Evolutionary conservation across 2,329 filamentous ascomycete genomes (phyloP).

Genomic region (Fonsecaea pedrosoi): DNA sequence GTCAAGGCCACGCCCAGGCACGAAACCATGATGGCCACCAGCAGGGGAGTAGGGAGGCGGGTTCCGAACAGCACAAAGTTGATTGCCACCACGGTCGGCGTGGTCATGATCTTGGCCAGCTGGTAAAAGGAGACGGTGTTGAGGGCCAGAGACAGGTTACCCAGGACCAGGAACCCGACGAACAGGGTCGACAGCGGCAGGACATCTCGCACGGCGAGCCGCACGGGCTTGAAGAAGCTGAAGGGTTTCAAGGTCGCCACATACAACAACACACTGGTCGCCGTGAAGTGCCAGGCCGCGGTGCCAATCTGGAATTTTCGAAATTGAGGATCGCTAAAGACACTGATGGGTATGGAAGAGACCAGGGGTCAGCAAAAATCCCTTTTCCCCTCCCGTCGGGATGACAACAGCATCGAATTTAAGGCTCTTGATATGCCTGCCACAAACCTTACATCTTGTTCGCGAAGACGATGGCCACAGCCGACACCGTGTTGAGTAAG

Average conservation of each 20-base stretch:
- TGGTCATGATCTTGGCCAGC: conserved; percentile 30
- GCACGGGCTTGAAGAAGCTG: conserved; percentile 17
- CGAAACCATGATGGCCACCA: conserved; percentile 12
- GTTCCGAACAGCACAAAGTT: conserved; percentile 23
- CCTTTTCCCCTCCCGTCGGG: too few relatives aligned
- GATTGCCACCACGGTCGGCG: conserved; percentile 26
- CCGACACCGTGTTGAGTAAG: conserved; percentile 11
- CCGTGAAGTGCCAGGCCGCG: conserved; percentile 25
- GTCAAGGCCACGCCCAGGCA: conserved; percentile 66
- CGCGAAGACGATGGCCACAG: conserved; percentile 20
- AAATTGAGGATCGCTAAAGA: conserved; percentile 28
- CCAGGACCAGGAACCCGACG: conserved; percentile 25
- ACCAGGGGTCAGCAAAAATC: neutral
- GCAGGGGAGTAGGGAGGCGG: conserved; percentile 44
- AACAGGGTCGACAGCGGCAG: conserved; percentile 23
- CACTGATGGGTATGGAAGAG: neutral
- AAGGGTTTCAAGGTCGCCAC: conserved; percentile 11
- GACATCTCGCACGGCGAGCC: conserved; percentile 15
- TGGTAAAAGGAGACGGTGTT: conserved; percentile 28
- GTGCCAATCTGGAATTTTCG: conserved; percentile 18
- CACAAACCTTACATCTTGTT: conserved; percentile 25
- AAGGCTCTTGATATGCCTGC: neutral
- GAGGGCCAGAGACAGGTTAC: conserved; percentile 27
- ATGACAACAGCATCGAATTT: too few relatives aligned
- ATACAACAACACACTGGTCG: conserved; percentile 18